Evolutionary conservation across 2,329 filamentous ascomycete species (phyloP).

Genomic region (Talaromyces sp.): DNA sequence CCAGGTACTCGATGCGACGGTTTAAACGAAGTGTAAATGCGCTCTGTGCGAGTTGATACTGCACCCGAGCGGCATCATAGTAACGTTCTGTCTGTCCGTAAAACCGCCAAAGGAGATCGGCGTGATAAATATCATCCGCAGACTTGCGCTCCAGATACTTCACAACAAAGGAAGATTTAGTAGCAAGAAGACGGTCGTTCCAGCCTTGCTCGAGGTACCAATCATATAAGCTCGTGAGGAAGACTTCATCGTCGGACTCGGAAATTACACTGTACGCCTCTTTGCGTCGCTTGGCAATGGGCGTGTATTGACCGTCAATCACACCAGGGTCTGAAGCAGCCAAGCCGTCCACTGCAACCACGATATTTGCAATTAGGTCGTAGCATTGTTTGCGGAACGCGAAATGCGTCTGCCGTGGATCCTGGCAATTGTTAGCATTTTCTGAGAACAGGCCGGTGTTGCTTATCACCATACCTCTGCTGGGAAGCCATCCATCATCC

Average conservation of each 20-base stretch:
- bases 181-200: conserved; percentile 78
- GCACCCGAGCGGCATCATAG: conserved; percentile 81
- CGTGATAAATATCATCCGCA: conserved; percentile 65
- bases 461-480: conserved; percentile 38
- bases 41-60: conserved; percentile 78
- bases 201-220: conserved; percentile 89
- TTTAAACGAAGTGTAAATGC: conserved; percentile 74
- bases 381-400: conserved; percentile 74
- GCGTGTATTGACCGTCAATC: conserved; percentile 71
- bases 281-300: conserved; percentile 70
- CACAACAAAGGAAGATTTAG: conserved; percentile 78
- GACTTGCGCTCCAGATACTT: conserved; percentile 79
- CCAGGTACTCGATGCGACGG: conserved; percentile 82
- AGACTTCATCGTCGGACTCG: conserved; percentile 82
- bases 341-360: conserved; percentile 69
- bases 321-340: conserved; percentile 64
- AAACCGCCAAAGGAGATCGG: conserved; percentile 89
- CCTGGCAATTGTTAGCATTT: conserved; percentile 33
- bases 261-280: conserved; percentile 92
- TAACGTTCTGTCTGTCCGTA: conserved; percentile 80
- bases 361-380: conserved; percentile 75
- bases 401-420: conserved; percentile 64
- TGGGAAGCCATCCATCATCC: conserved; percentile 80
- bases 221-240: conserved; percentile 93
- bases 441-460: neutral